These are phyloP conservation scores for Hypoxylon subgilvum DNA, from an alignment of 495 filamentous ascomycete species.

Conservation along the genomic window DNA sequence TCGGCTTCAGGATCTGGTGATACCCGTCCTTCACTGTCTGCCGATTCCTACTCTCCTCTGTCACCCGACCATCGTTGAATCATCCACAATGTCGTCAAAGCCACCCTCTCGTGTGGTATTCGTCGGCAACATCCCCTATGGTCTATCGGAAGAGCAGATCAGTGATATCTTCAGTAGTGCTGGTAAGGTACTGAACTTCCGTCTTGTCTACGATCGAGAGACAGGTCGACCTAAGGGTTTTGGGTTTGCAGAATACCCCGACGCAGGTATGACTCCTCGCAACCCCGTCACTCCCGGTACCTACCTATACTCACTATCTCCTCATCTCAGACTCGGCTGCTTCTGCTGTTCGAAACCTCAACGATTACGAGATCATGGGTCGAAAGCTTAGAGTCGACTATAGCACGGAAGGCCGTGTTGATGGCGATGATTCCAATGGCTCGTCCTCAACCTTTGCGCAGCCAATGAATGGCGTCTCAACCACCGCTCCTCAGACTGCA, in stretches of 20 bases:
- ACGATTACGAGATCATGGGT: conserved; percentile 95
- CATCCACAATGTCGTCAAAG: conserved; percentile 57
- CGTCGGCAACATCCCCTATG: conserved; percentile 83
- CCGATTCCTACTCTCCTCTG: too few species aligned
- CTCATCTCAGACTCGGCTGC: conserved; percentile 76
- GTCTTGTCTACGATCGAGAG: conserved; percentile 93
- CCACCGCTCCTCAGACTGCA: conserved; percentile 20
- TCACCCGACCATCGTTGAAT: background rate
- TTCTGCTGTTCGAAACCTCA: conserved; percentile 92
- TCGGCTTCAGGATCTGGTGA: too few species aligned
- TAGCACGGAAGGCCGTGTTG: conserved; percentile 84
- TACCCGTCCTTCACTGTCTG: too few species aligned
- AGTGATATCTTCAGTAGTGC: conserved; percentile 85
- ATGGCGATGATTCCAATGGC: conserved; percentile 59
- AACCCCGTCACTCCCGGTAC: background rate
- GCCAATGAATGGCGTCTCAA: conserved; percentile 39
- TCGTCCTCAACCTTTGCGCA: conserved; percentile 55
- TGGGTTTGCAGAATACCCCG: conserved; percentile 92
- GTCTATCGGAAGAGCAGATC: conserved; percentile 93
- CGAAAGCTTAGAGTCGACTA: conserved; percentile 94
- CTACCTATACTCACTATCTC: conserved; percentile 19
- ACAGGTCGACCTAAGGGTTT: conserved; percentile 95
- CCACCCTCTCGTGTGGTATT: conserved; percentile 69
- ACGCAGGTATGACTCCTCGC: conserved; percentile 57
- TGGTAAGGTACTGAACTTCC: conserved; percentile 89